A percentile compares a stretch with the other conserved stretches of the same genome.
Evolutionary conservation across 305 asterid genomes (phyloP).

Genomic region (Fraxinus platypoda): DNA sequence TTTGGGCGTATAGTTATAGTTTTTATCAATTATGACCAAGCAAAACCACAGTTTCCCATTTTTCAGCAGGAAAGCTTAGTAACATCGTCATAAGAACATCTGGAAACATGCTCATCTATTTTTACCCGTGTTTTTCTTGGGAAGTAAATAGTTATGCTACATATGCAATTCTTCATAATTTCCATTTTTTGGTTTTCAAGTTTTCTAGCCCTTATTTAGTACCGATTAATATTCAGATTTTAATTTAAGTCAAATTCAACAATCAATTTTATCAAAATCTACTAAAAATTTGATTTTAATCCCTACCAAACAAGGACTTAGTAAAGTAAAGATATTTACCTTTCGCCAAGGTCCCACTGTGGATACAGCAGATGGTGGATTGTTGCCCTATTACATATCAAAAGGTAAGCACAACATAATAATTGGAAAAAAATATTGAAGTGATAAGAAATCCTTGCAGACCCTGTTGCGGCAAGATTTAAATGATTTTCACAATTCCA

Average conservation of each 20-base stretch:
- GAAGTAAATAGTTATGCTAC: neutral
- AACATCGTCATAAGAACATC: neutral
- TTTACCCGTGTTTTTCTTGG: neutral
- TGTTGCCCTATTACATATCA: conserved; percentile 55
- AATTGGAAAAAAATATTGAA: neutral
- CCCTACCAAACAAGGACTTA: neutral
- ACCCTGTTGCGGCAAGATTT: neutral
- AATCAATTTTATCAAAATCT: neutral
- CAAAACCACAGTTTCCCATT: neutral
- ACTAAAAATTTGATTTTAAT: neutral
- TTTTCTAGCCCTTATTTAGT: neutral
- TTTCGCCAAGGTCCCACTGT: conserved; percentile 96
- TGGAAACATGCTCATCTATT: neutral
- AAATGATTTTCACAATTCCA: neutral
- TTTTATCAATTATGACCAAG: neutral
- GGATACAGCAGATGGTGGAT: conserved; percentile 64
- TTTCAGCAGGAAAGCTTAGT: neutral
- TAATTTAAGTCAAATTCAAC: neutral
- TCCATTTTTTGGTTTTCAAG: neutral
- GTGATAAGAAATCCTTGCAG: neutral
- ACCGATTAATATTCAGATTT: no score
- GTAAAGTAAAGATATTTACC: conserved; percentile 40
- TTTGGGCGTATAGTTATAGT: neutral
- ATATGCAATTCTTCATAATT: neutral
- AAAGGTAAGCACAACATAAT: conserved; percentile 13